phyloP scores from a whole-genome alignment of 2,329 filamentous ascomycete genomes.

The Aphanoascus verrucosus region DNA sequence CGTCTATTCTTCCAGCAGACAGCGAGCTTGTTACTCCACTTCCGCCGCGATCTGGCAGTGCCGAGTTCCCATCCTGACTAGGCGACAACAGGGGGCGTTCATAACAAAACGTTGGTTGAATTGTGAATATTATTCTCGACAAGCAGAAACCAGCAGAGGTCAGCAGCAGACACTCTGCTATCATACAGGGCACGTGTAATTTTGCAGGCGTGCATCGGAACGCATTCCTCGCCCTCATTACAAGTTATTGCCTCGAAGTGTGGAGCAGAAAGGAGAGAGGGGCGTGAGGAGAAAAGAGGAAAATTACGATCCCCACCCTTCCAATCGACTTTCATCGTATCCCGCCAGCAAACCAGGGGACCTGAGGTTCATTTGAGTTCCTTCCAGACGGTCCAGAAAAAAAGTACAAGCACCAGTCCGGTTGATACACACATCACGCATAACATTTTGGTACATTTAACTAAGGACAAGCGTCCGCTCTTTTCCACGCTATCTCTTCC shows the following conservation, averaged over 20 bases:
- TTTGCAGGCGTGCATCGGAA: not conserved
- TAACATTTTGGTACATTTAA: conserved; percentile 12
- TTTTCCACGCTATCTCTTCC: conserved; percentile 9
- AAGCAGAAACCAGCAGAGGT: not conserved
- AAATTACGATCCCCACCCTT: conserved; percentile 12
- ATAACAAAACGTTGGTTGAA: not conserved
- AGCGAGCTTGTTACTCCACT: conserved; percentile 7
- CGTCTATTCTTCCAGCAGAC: conserved; percentile 2
- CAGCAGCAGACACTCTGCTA: not conserved
- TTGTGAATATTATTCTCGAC: not conserved
- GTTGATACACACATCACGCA: conserved; percentile 5
- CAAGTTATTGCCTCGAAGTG: not conserved
- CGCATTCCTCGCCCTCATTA: not conserved
- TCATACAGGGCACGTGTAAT: conserved; percentile 6
- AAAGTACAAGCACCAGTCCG: not conserved
- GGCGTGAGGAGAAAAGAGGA: conserved; percentile 1
- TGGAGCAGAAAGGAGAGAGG: conserved; percentile 4
- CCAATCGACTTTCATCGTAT: conserved; percentile 11
- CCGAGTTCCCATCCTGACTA: conserved; percentile 3
- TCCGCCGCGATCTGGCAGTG: conserved; percentile 9
- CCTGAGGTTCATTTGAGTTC: conserved; percentile 8
- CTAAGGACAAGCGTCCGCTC: conserved; percentile 10
- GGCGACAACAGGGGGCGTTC: conserved; percentile 4
- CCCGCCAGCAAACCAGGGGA: conserved; percentile 10
- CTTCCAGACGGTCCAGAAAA: conserved; percentile 3